Evolutionary conservation across 75 land plant genomes (phyloP), one percentile per base, ranked within the genome.

Genomic region (Gnetum montanum): DNA sequence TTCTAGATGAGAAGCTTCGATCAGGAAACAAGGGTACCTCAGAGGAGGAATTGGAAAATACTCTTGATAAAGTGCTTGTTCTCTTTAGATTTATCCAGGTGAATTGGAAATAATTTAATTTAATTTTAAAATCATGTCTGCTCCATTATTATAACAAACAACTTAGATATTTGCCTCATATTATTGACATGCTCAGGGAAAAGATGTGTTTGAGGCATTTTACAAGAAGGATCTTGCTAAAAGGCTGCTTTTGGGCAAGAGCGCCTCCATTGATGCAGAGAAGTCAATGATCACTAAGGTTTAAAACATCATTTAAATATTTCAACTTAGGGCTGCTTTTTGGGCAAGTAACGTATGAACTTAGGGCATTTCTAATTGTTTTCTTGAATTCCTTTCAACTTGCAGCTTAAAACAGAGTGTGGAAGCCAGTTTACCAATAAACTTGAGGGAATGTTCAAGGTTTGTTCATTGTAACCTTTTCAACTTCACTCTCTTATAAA

Each of bases 361-460:
- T n/a, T n/a, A n/a, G n/a, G n/a, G n/a, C n/a, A n/a, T n/a, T n/a
- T n/a, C n/a, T n/a, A n/a, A n/a, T n/a, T n/a, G n/a, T n/a, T n/a
- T n/a, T n/a, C n/a, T n/a, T n/a, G n/a, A 18, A 7, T 35, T n/a
- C 4, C 10, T 52, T 11, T 43, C n/a, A 50, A 33, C 57, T 66
- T 46, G 8, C 92, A 95, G 99, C 88, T 95, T 33, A 95, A 95
- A 63, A 95, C 99, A 45, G 99, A 95, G 31, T 95, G 99, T 66
- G 99, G 99, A 16, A 95, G 99, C 62, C 99, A 95, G 52, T 95
- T 95, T 57, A 95, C 99, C 3, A 95, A 95, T 63, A 95, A 95
- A 67, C 86, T 95, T 54, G 99, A 95, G 73, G 99, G 99, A 43
- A 95, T 95, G 99, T 95, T 95, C 62, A 95, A 95, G 86, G 99